Percentiles rank a stretch among this genome's conserved stretches.
These are phyloP conservation scores for Stereocaulon alpinum DNA, from an alignment of 495 filamentous ascomycete species.

Conservation along the genomic window DNA sequence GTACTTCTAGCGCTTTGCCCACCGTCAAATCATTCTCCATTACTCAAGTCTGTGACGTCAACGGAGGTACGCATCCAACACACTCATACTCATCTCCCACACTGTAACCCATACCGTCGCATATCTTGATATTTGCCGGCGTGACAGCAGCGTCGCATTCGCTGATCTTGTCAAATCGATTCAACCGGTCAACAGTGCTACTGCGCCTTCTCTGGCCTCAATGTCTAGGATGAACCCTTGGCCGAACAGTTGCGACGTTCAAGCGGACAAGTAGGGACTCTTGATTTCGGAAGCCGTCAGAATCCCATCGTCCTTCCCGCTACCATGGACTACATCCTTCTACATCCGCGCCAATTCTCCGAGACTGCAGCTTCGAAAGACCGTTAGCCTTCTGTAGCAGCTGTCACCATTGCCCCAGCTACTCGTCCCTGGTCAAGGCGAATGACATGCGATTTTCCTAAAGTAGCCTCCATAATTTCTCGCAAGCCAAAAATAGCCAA, in stretches of 20 bases:
- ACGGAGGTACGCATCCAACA: not conserved
- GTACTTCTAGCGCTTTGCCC: conserved; percentile 1
- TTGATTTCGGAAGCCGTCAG: not conserved
- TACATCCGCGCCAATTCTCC: conserved; percentile 2
- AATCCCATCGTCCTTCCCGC: not conserved
- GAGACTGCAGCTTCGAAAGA: not conserved
- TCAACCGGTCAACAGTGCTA: not conserved
- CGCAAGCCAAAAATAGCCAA: not conserved
- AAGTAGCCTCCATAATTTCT: not conserved
- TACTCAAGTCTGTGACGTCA: not conserved
- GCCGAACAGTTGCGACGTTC: not conserved
- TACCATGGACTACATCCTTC: not conserved
- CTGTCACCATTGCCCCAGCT: not conserved
- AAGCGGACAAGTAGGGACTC: not conserved
- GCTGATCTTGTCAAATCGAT: not conserved
- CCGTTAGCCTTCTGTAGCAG: not conserved
- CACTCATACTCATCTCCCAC: not conserved
- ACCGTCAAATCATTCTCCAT: not conserved
- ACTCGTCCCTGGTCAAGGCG: not conserved
- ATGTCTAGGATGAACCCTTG: not conserved
- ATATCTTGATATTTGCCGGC: too few species aligned
- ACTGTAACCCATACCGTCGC: too few species aligned
- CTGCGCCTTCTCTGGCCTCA: not conserved
- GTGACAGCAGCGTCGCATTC: not conserved
- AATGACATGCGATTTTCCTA: not conserved